A percentile compares a stretch with the other conserved stretches of the same genome.
These are phyloP conservation scores for Pythium insidiosum DNA, from an alignment of 352 stramenopile species.

Conservation along the genomic window DNA sequence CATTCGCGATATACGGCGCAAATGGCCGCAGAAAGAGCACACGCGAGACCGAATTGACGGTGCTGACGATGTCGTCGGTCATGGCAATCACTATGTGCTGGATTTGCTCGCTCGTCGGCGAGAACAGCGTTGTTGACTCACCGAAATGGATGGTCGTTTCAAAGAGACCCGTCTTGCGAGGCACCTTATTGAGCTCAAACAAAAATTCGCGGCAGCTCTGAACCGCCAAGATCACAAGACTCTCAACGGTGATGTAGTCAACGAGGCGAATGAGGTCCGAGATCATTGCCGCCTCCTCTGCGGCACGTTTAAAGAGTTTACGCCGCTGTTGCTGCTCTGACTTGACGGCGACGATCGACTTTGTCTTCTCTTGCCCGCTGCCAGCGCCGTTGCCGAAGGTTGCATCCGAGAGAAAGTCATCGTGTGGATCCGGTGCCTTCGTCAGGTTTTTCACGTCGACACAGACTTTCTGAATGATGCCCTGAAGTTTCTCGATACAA, in stretches of 20 bases:
- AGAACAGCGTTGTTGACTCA: slow-evolving; percentile 72
- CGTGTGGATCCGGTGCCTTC: slow-evolving; percentile 43
- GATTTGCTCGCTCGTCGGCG: slow-evolving; percentile 85
- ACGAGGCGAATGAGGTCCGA: slow-evolving; percentile 90
- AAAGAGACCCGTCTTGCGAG: slow-evolving; percentile 88
- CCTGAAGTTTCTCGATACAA: slow-evolving; percentile 88
- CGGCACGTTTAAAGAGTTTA: slow-evolving; percentile 77
- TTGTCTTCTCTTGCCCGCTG: slow-evolving; percentile 72
- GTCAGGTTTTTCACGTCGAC: slow-evolving; percentile 87
- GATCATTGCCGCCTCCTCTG: slow-evolving; percentile 86
- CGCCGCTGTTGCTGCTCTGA: slow-evolving; percentile 80
- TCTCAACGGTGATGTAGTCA: slow-evolving; percentile 91
- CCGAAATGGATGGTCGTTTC: slow-evolving; percentile 91
- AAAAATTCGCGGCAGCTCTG: slow-evolving; percentile 84
- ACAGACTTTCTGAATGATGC: slow-evolving; percentile 86
- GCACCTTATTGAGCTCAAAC: slow-evolving; percentile 81
- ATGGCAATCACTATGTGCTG: slow-evolving; percentile 84
- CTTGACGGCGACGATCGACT: slow-evolving; percentile 91
- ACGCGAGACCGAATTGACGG: slow-evolving; percentile 82
- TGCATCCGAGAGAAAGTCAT: slow-evolving; percentile 52
- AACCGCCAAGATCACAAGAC: slow-evolving; percentile 78
- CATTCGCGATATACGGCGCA: slow-evolving; percentile 60
- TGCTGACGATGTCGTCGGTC: slow-evolving; percentile 85
- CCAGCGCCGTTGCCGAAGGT: slow-evolving; percentile 16
- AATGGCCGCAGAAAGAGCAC: slow-evolving; percentile 88